Evolutionary conservation across 179 eudicot species (phyloP).

Genomic region (Gypsophila paniculata): DNA sequence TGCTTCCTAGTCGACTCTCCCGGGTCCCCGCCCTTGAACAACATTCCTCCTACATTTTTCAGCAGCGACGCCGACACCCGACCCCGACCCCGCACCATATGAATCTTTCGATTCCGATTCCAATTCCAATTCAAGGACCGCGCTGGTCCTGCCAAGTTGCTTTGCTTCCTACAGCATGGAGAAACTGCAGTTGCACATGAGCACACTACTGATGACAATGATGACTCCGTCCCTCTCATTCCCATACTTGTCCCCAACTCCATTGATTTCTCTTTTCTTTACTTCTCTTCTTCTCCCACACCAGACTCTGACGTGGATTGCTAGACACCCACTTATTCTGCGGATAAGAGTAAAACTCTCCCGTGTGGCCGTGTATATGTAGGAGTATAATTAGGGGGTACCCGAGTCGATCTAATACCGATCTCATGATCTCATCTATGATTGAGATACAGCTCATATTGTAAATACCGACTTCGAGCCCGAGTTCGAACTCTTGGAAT

Average conservation of each 20-base stretch:
- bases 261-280: not conserved
- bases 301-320: constrained; percentile 5
- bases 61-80: constrained; percentile 34
- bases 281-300: not conserved
- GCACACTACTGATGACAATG: not conserved
- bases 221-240: not conserved
- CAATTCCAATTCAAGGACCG: not conserved
- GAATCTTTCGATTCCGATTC: not conserved
- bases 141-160: not conserved
- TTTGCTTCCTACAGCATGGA: not conserved
- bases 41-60: constrained; percentile 41
- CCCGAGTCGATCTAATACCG: too few relatives aligned
- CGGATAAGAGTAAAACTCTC: too few relatives aligned
- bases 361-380: too few relatives aligned
- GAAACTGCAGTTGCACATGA: not conserved
- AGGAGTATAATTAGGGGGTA: too few relatives aligned
- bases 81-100: not conserved
- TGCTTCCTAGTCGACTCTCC: constrained; percentile 75
- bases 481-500: too few relatives aligned
- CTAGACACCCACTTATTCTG: not conserved
- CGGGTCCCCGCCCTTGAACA: constrained; percentile 61
- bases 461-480: too few relatives aligned
- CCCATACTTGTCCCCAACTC: constrained; percentile 7
- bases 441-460: too few relatives aligned
- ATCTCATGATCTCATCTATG: too few relatives aligned